A percentile compares a stretch with the other conserved stretches of the same genome.
Conservation (phyloP, 2,329 filamentous ascomycete species). For the Coleophoma eucalyptorum region DNA sequence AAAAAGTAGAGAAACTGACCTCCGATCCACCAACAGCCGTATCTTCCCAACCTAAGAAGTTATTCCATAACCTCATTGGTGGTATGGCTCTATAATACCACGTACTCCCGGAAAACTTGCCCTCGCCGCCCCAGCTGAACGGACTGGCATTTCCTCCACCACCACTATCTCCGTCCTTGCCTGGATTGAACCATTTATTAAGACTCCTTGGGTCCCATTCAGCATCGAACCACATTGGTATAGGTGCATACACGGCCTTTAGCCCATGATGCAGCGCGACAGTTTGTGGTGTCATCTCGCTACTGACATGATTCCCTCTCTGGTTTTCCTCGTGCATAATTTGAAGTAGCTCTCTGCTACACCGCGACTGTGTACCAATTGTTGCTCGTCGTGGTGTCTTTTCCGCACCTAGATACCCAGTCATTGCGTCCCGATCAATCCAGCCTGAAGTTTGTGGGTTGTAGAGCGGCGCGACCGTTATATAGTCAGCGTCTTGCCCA, state of each 20-base stretch:
- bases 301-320: constrained; percentile 70
- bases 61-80: constrained; percentile 56
- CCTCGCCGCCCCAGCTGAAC: constrained; percentile 56
- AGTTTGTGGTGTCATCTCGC: constrained; percentile 76
- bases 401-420: constrained; percentile 25
- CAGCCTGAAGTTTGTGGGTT: constrained; percentile 68
- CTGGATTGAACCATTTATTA: constrained; percentile 57
- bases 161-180: constrained; percentile 41
- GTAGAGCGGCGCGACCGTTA: constrained; percentile 75
- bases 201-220: constrained; percentile 58
- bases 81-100: constrained; percentile 59
- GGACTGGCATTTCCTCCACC: constrained; percentile 32
- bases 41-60: constrained; percentile 59
- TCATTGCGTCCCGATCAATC: constrained; percentile 65
- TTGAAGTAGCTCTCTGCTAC: constrained; percentile 68
- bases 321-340: constrained; percentile 76
- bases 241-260: constrained; percentile 74
- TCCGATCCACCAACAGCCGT: constrained; percentile 46
- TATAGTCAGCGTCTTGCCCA: constrained; percentile 69
- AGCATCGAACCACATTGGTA: constrained; percentile 76
- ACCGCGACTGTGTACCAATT: constrained; percentile 74
- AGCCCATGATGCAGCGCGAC: constrained; percentile 73
- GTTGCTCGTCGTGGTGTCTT: constrained; percentile 65
- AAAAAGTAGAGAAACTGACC: constrained; percentile 11
- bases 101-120: constrained; percentile 52